Conservation (phyloP, 257 asterid species). For the Solanum lignicaule region DNA sequence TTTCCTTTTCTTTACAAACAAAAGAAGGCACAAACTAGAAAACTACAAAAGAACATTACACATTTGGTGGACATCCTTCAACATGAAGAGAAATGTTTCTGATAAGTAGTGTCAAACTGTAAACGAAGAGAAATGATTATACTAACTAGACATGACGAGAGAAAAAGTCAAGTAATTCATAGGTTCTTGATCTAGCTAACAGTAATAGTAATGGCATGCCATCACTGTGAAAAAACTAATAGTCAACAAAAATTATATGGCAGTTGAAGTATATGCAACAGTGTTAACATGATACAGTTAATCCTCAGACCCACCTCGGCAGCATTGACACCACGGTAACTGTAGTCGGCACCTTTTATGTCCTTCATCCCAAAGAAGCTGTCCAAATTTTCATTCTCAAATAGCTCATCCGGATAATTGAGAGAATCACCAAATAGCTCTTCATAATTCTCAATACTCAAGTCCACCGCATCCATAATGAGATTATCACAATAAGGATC, state of each 20-base stretch:
- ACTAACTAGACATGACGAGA: not conserved
- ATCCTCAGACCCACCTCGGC: slow-evolving; percentile 26
- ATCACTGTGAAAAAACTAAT: not conserved
- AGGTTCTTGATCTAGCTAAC: not conserved
- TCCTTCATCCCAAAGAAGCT: slow-evolving; percentile 36
- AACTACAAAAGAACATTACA: not conserved
- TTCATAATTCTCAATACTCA: slow-evolving; percentile 44
- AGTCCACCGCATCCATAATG: slow-evolving; percentile 44
- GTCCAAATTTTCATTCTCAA: slow-evolving; percentile 31
- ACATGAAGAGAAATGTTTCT: not conserved
- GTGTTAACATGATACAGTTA: not conserved
- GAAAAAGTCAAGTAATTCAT: not conserved
- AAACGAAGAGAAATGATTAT: not conserved
- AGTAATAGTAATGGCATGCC: not conserved
- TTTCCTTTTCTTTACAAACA: not conserved
- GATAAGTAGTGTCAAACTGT: not conserved
- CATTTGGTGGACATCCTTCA: not conserved
- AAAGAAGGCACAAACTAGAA: not conserved
- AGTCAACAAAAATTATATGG: not conserved
- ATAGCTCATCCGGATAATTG: slow-evolving; percentile 35
- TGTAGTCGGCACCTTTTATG: slow-evolving; percentile 24
- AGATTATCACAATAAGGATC: slow-evolving; percentile 33
- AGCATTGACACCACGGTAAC: slow-evolving; percentile 25
- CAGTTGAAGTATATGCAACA: not conserved
- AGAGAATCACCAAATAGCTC: slow-evolving; percentile 35